Conservation (phyloP, 2,329 filamentous ascomycete genomes). For the Thelonectria olida region DNA sequence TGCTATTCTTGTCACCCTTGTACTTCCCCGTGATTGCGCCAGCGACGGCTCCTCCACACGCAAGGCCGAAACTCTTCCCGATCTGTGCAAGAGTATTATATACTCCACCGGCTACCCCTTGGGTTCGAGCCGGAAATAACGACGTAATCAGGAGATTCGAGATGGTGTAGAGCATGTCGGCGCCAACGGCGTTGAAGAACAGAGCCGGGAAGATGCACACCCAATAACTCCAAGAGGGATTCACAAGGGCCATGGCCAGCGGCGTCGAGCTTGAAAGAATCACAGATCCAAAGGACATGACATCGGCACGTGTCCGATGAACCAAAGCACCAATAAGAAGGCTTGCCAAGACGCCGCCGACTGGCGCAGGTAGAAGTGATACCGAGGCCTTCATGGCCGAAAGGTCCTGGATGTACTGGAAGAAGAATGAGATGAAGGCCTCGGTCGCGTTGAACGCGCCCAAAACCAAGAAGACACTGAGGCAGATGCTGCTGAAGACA, state of each 20-base stretch:
- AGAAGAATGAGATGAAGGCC: conserved; percentile 29
- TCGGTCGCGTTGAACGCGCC: conserved; percentile 50
- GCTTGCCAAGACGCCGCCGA: conserved; percentile 4
- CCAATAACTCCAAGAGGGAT: conserved; percentile 51
- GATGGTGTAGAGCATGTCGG: conserved; percentile 61
- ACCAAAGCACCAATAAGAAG: conserved; percentile 3
- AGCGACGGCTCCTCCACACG: conserved; percentile 51
- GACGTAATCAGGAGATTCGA: conserved; percentile 60
- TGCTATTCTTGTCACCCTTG: background rate
- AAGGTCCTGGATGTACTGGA: conserved; percentile 11
- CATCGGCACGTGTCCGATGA: conserved; percentile 2
- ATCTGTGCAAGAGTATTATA: conserved; percentile 65
- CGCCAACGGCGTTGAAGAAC: conserved; percentile 48
- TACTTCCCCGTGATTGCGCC: conserved; percentile 39
- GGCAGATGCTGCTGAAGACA: conserved; percentile 61
- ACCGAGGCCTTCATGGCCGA: conserved; percentile 6
- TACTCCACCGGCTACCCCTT: conserved; percentile 65
- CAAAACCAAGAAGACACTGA: conserved; percentile 53
- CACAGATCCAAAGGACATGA: conserved; percentile 44
- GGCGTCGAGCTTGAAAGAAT: conserved; percentile 52
- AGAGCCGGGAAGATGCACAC: conserved; percentile 49
- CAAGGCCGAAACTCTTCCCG: conserved; percentile 55
- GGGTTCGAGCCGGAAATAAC: conserved; percentile 60
- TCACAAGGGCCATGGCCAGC: conserved; percentile 56
- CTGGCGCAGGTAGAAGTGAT: background rate